These are phyloP conservation scores for Tuber borchii DNA, from an alignment of 495 filamentous ascomycete species.

Conservation along the genomic window DNA sequence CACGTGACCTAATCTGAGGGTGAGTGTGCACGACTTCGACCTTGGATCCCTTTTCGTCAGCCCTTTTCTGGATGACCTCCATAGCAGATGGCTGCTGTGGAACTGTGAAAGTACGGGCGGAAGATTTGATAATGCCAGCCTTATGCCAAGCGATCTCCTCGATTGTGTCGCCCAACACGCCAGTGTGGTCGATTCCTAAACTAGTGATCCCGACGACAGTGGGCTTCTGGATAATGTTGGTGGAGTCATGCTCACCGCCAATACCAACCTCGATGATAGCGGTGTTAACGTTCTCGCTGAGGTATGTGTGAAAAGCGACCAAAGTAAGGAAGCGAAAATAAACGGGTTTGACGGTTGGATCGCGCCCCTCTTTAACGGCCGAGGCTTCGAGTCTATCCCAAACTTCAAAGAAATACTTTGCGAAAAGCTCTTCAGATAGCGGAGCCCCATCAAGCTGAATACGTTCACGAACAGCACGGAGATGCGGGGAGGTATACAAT, in stretches of 20 bases:
- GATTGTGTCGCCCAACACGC: constrained; percentile 71
- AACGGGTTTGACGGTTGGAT: constrained; percentile 58
- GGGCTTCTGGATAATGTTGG: constrained; percentile 76
- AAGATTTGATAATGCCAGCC: constrained; percentile 78
- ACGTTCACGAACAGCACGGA: constrained; percentile 57
- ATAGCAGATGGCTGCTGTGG: constrained; percentile 62
- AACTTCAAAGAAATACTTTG: constrained; percentile 59
- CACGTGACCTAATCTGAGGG: constrained; percentile 51
- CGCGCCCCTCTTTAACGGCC: constrained; percentile 46
- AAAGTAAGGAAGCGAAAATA: constrained; percentile 89
- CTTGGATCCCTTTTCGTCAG: constrained; percentile 54
- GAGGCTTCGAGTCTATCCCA: constrained; percentile 53
- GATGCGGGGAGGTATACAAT: constrained; percentile 62
- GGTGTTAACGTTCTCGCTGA: constrained; percentile 70
- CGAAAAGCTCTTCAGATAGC: constrained; percentile 51
- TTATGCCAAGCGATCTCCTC: constrained; percentile 98
- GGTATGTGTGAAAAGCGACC: constrained; percentile 80
- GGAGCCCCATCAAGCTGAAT: constrained; percentile 55
- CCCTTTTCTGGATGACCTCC: constrained; percentile 63
- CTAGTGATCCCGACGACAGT: constrained; percentile 70
- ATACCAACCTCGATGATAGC: constrained; percentile 91
- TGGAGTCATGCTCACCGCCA: constrained; percentile 87
- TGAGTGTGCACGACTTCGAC: constrained; percentile 60
- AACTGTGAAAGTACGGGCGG: constrained; percentile 63
- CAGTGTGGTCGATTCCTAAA: constrained; percentile 83